These are phyloP conservation scores for Theileria parva DNA, from an alignment of 169 alveolate genomes.

Conservation along the genomic window DNA sequence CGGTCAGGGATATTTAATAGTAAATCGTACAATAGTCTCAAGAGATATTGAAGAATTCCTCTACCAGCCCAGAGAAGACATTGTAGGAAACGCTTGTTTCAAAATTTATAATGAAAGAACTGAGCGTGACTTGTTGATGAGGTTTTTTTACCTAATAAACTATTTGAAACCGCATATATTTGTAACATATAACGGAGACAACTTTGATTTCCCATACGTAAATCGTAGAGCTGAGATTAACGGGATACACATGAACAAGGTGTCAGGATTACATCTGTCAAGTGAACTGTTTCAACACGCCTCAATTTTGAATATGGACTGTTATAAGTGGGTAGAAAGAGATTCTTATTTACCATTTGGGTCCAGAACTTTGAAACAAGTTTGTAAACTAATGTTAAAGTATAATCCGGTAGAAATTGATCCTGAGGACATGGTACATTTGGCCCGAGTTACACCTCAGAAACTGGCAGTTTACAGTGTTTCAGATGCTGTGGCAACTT, in stretches of 20 bases:
- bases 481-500: constrained; percentile 99
- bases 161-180: constrained; percentile 86
- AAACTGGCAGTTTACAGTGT: constrained; percentile 97
- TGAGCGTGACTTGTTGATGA: constrained; percentile 65
- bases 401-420: constrained; percentile 99
- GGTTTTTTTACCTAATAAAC: constrained; percentile 71
- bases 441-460: constrained; percentile 92
- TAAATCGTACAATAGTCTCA: constrained; percentile 90
- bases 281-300: constrained; percentile 81
- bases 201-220: constrained; percentile 97
- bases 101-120: constrained; percentile 69
- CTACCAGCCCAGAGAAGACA: constrained; percentile 94
- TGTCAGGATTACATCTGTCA: constrained; percentile 83
- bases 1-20: constrained; percentile 95
- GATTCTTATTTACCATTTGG: constrained; percentile 99
- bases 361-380: constrained; percentile 89
- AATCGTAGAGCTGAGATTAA: constrained; percentile 88
- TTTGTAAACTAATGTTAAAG: constrained; percentile 95
- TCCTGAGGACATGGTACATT: constrained; percentile 97
- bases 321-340: constrained; percentile 98
- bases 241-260: constrained; percentile 85
- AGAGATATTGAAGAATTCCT: constrained; percentile 93
- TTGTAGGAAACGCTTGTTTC: constrained; percentile 84
- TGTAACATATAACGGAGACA: constrained; percentile 98
- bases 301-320: constrained; percentile 93